Percentiles rank a stretch among this genome's conserved stretches.
These are phyloP conservation scores for Candida suzukii DNA, from an alignment of 805 yeast genomes.

Conservation along the genomic window DNA sequence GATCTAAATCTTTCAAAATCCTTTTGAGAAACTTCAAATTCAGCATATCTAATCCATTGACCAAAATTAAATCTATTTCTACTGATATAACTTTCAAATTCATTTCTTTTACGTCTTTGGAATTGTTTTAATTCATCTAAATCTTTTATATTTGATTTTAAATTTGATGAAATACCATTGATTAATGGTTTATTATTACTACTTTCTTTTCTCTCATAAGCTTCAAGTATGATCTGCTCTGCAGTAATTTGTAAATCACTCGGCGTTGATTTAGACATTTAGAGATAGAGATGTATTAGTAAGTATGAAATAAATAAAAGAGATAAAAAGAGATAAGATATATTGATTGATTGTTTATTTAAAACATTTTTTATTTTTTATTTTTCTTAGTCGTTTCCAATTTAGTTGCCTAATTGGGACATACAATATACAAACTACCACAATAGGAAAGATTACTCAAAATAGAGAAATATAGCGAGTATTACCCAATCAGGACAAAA, in stretches of 20 bases:
- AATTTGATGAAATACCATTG: slow-evolving; percentile 33
- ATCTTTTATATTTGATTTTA: slow-evolving; percentile 46
- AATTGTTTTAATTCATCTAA: slow-evolving; percentile 71
- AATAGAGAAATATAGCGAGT: too few species aligned
- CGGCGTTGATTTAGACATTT: slow-evolving; percentile 9
- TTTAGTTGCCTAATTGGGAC: too few species aligned
- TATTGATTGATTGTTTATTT: too few species aligned
- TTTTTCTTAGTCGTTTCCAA: too few species aligned
- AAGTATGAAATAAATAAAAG: too few species aligned
- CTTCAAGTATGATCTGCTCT: slow-evolving; percentile 56
- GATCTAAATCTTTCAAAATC: slow-evolving; percentile 79
- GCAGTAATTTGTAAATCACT: slow-evolving; percentile 57
- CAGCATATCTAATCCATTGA: slow-evolving; percentile 91
- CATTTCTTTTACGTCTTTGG: slow-evolving; percentile 72
- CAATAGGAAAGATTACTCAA: too few species aligned
- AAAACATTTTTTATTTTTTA: too few species aligned
- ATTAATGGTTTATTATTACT: slow-evolving; percentile 18
- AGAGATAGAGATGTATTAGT: too few species aligned
- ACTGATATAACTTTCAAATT: slow-evolving; percentile 81
- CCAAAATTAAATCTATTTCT: slow-evolving; percentile 75
- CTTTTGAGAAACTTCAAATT: slow-evolving; percentile 75
- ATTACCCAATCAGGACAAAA: too few species aligned
- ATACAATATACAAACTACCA: too few species aligned
- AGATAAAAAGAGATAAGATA: too few species aligned
- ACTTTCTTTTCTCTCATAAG: slow-evolving; percentile 40